Conservation (phyloP, 495 filamentous ascomycete species). For the Trichoderma reesei region DNA sequence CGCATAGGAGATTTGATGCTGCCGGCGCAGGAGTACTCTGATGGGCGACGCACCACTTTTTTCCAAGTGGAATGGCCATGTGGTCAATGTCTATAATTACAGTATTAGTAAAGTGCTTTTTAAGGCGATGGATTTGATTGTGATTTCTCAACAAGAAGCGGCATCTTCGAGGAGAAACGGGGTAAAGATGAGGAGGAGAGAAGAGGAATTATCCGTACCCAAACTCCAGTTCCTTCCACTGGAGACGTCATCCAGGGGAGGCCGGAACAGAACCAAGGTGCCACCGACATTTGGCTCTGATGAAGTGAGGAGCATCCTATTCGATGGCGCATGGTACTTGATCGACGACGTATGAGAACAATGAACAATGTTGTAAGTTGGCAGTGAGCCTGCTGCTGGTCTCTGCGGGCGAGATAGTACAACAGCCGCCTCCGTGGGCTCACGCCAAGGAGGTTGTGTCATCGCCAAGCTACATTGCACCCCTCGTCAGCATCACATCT, state of each 20-base stretch:
- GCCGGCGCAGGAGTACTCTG: constrained; percentile 17
- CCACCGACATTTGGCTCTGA: background rate
- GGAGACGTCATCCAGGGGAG: background rate
- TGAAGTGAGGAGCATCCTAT: constrained; percentile 22
- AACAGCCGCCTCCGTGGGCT: too few species aligned
- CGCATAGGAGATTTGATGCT: constrained; percentile 16
- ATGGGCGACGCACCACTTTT: constrained; percentile 10
- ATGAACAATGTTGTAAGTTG: background rate
- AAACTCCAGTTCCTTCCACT: constrained; percentile 16
- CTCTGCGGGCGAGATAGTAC: too few species aligned
- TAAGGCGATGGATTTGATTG: too few species aligned
- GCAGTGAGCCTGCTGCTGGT: too few species aligned
- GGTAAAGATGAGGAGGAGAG: background rate
- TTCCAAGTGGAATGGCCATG: background rate
- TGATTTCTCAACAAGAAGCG: too few species aligned
- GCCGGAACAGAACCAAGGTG: constrained; percentile 14
- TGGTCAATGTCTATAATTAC: background rate
- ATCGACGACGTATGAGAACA: constrained; percentile 20
- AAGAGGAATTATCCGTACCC: constrained; percentile 2
- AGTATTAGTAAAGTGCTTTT: background rate
- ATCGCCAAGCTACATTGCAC: background rate
- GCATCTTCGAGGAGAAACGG: background rate
- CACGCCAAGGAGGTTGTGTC: background rate
- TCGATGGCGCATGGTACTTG: constrained; percentile 20
- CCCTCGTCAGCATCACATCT: background rate